phyloP scores from a whole-genome alignment of 78 protist genomes.

The slime mould (Dictyostelium discoideum) region DNA sequence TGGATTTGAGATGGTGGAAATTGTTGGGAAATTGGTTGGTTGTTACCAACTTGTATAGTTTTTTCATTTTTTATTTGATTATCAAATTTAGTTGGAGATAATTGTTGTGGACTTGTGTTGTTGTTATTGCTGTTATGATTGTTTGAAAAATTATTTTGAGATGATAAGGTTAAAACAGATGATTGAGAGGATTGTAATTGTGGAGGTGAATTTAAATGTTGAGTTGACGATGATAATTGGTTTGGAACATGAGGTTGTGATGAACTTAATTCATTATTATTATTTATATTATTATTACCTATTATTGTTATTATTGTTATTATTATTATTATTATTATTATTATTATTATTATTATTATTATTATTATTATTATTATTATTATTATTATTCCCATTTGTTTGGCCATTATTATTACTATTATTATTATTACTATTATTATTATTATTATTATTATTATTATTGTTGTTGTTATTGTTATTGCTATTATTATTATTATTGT shows the following conservation, averaged over 20 bases:
- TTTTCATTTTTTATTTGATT: not conserved
- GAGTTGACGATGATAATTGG: not conserved
- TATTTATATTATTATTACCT: not conserved
- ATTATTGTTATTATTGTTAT: not conserved
- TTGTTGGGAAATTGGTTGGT: not conserved
- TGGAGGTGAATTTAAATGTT: not conserved
- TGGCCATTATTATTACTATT: not conserved
- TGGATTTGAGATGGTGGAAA: not conserved
- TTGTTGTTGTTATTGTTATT: too few relatives aligned
- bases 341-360: not conserved
- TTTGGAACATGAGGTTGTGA: not conserved
- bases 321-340: not conserved
- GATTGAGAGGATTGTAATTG: not conserved
- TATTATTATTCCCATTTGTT: not conserved
- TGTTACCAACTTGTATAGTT: not conserved
- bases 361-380: not conserved
- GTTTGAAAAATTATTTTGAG: not conserved
- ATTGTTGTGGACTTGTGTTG: not conserved
- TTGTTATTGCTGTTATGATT: not conserved
- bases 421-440: not conserved
- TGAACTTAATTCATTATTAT: not conserved
- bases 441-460: not conserved
- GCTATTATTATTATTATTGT: too few relatives aligned
- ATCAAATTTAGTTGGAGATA: not conserved
- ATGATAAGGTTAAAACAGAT: not conserved